Percentiles rank a stretch among this genome's conserved stretches.
phyloP scores from a whole-genome alignment of 2,329 filamentous ascomycete species.

The Gremmenia infestans region DNA sequence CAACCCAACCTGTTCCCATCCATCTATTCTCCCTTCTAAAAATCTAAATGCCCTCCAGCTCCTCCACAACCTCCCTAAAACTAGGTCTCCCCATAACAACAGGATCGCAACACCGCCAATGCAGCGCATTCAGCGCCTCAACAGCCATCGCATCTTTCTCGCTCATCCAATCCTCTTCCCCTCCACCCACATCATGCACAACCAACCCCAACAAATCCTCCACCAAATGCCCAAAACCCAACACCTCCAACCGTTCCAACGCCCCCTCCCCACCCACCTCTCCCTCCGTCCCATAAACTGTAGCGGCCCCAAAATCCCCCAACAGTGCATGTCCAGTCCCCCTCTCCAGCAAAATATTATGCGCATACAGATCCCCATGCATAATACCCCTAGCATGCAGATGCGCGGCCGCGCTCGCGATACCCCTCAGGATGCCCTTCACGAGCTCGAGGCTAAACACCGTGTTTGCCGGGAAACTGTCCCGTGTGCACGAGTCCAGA shows the following conservation, averaged over 20 bases:
- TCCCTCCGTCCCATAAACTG: constrained; percentile 33
- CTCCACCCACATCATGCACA: constrained; percentile 5
- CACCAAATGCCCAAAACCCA: constrained; percentile 43
- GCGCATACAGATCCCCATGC: constrained; percentile 45
- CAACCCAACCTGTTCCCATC: no score
- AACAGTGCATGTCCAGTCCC: constrained; percentile 39
- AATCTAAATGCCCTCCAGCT: constrained; percentile 19
- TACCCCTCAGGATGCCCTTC: constrained; percentile 35
- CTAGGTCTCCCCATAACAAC: constrained; percentile 25
- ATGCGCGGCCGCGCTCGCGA: constrained; percentile 40
- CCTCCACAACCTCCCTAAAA: constrained; percentile 23
- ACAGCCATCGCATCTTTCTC: constrained; percentile 28
- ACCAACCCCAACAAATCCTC: constrained; percentile 40
- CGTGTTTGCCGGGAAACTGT: constrained; percentile 34
- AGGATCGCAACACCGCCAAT: constrained; percentile 28
- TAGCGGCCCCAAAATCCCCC: constrained; percentile 45
- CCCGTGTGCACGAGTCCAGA: constrained; percentile 42
- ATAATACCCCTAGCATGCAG: constrained; percentile 40
- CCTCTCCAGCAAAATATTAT: constrained; percentile 41
- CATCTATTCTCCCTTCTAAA: no score
- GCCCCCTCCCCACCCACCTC: constrained; percentile 18
- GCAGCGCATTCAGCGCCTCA: constrained; percentile 25
- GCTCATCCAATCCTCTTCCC: constrained; percentile 5
- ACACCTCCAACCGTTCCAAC: constrained; percentile 42
- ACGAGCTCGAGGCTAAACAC: constrained; percentile 30